Conservation (phyloP, 768 basidiomycete genomes). For the Mycena alexandri region DNA sequence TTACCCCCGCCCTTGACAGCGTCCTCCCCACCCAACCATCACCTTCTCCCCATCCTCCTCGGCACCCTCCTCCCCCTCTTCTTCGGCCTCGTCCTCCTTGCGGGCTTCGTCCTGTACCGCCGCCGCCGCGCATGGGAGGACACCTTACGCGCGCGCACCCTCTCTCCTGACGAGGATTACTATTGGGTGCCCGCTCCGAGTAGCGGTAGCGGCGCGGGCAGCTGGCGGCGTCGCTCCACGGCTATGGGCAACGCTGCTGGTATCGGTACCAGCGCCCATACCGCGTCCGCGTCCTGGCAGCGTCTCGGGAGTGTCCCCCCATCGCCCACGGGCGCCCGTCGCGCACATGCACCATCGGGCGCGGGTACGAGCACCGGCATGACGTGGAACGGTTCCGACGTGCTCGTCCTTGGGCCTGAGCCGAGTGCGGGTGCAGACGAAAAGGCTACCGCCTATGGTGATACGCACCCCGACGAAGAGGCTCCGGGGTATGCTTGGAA, state of each 20-base stretch:
- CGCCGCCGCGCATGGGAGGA: neutral
- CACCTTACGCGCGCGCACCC: too few relatives aligned
- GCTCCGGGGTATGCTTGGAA: too few relatives aligned
- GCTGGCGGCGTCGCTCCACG: too few relatives aligned
- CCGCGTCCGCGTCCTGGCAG: too few relatives aligned
- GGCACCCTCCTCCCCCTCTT: neutral
- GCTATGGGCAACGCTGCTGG: too few relatives aligned
- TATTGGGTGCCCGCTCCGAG: neutral
- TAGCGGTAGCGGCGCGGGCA: too few relatives aligned
- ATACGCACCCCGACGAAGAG: too few relatives aligned
- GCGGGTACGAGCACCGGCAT: neutral
- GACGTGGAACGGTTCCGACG: conserved; percentile 6
- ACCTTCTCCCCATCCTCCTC: neutral
- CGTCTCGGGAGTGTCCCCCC: too few relatives aligned
- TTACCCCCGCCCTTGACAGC: neutral
- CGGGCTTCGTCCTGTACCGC: neutral
- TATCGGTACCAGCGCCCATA: neutral
- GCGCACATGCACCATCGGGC: neutral
- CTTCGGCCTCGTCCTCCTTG: neutral
- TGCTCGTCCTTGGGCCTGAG: neutral
- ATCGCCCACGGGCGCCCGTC: too few relatives aligned
- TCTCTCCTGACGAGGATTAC: neutral
- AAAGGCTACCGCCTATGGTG: too few relatives aligned
- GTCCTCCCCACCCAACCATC: too few relatives aligned
- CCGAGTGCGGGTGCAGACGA: neutral